Evolutionary conservation across 192 early-diverging fungal genomes (phyloP).

Genomic region (Linnemannia hyalina): DNA sequence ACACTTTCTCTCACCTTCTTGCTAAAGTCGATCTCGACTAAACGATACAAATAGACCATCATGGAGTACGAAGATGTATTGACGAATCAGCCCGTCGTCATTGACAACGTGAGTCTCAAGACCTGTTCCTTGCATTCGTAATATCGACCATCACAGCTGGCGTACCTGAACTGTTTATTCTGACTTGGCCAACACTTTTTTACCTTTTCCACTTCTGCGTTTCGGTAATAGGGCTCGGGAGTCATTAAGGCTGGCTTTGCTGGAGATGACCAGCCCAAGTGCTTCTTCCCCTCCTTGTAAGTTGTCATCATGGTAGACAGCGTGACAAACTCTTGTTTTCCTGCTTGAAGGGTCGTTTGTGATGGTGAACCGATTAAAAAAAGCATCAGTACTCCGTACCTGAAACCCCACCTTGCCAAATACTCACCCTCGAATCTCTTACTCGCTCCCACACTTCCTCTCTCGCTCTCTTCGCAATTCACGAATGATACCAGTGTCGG

Average conservation of each 20-base stretch:
- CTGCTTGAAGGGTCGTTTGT: not conserved
- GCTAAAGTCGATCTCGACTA: not conserved
- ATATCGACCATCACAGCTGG: not conserved
- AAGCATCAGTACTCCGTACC: not conserved
- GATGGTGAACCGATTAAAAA: not conserved
- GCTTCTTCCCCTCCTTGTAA: conserved; percentile 94
- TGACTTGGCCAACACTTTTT: conserved; percentile 2
- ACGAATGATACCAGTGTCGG: conserved; percentile 78
- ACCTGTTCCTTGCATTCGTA: not conserved
- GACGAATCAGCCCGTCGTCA: conserved; percentile 98
- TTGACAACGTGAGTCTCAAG: conserved; percentile 91
- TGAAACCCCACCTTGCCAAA: not conserved
- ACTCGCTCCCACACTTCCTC: not conserved
- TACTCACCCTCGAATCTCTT: not conserved
- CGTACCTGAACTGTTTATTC: conserved; percentile 17
- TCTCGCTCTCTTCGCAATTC: not conserved
- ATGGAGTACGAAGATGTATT: conserved; percentile 94
- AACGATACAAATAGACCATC: conserved; percentile 9
- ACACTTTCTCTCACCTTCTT: not conserved
- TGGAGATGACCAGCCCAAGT: conserved; percentile 97
- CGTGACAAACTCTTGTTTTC: not conserved
- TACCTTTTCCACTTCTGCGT: not conserved
- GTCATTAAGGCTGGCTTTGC: conserved; percentile 99
- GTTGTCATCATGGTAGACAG: conserved; percentile 32
- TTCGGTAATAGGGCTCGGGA: conserved; percentile 88